Evolutionary conservation across 148 eudicot species (phyloP).

Genomic region (Amaranthus cruentus): DNA sequence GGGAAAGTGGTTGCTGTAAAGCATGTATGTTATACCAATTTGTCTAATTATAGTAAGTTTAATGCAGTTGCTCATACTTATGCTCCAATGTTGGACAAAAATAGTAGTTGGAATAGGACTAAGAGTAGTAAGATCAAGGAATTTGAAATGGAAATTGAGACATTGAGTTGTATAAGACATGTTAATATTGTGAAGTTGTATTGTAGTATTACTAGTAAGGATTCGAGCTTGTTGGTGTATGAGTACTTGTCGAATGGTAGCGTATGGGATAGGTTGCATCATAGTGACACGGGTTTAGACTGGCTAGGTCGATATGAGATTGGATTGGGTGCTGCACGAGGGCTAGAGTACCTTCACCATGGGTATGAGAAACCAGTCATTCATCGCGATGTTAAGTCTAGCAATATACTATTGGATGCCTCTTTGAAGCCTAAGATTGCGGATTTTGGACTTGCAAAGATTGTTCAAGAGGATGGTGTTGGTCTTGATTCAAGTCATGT

Average conservation of each 20-base stretch:
- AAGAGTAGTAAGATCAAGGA: conserved; percentile 38
- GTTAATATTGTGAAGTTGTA: conserved; percentile 79
- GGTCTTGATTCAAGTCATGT: conserved; percentile 51
- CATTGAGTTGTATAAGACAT: conserved; percentile 83
- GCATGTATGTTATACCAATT: conserved; percentile 60
- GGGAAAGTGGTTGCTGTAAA: conserved; percentile 76
- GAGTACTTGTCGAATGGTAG: conserved; percentile 91
- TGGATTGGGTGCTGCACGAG: conserved; percentile 78
- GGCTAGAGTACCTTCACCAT: conserved; percentile 86
- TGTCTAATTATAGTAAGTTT: conserved; percentile 24
- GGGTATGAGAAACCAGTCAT: conserved; percentile 73
- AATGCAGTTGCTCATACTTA: conserved; percentile 11
- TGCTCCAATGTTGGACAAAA: conserved; percentile 52
- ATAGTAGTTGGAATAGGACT: conserved; percentile 9
- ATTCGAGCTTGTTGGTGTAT: conserved; percentile 84
- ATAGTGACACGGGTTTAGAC: conserved; percentile 42
- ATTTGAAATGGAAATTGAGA: conserved; percentile 77
- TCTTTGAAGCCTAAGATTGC: conserved; percentile 76
- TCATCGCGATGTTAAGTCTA: conserved; percentile 91
- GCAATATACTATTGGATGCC: conserved; percentile 84
- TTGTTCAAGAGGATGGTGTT: conserved; percentile 41
- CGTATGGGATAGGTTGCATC: conserved; percentile 73
- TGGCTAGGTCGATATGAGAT: conserved; percentile 79
- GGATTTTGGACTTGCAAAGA: conserved; percentile 92
- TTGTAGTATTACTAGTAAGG: conserved; percentile 84